Percentiles rank a stretch among this genome's conserved stretches.
Conservation (phyloP, 306 rosid genomes). For the Chamaecrista fasciculata region DNA sequence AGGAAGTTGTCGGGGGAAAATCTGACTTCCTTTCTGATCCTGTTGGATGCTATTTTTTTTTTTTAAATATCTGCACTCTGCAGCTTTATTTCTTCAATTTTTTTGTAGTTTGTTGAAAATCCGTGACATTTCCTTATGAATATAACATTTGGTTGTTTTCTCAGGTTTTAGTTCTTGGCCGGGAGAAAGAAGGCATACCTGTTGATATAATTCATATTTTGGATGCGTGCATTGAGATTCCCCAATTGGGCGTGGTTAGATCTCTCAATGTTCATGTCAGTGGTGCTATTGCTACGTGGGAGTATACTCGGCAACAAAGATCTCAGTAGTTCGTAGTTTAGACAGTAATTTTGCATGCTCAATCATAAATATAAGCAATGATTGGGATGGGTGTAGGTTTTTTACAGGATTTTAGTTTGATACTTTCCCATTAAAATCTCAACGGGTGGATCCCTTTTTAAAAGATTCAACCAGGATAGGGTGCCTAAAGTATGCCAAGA, state of each 20-base stretch:
- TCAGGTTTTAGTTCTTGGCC: conserved; percentile 91
- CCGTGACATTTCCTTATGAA: neutral
- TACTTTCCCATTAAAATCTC: neutral
- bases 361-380: neutral
- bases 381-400: neutral
- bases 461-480: neutral
- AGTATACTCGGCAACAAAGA: conserved; percentile 90
- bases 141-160: conserved; percentile 27
- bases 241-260: conserved; percentile 90
- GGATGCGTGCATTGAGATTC: conserved; percentile 91
- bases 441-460: neutral
- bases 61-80: neutral
- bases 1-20: neutral
- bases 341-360: conserved; percentile 12
- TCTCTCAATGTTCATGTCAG: conserved; percentile 98
- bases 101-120: neutral
- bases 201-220: conserved; percentile 86
- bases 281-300: conserved; percentile 97
- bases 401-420: too few relatives aligned
- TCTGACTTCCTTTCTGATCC: neutral
- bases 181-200: conserved; percentile 94
- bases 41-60: neutral
- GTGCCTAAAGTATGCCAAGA: neutral
- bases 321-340: conserved; percentile 39
- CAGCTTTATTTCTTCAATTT: conserved; percentile 6